phyloP scores from a whole-genome alignment of 1,284 basidiomycete species.

The Vanrija humicola region DNA sequence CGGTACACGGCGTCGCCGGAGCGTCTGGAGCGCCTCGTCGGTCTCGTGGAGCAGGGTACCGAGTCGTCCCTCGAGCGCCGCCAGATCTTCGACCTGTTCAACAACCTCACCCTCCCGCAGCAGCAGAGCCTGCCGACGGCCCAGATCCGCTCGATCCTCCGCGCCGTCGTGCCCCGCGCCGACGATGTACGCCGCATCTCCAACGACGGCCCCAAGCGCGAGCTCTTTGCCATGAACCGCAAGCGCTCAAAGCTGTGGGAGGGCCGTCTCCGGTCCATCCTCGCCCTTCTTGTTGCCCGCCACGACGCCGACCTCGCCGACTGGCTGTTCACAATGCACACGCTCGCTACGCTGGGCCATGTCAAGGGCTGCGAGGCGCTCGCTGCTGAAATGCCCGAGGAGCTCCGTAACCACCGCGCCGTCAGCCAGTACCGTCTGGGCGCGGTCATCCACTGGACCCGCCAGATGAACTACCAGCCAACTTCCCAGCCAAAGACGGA shows the following conservation, averaged over 20 bases:
- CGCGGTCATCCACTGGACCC: slow-evolving; percentile 7
- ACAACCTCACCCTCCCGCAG: slow-evolving; percentile 1
- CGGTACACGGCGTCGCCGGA: background rate
- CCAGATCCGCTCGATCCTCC: slow-evolving; percentile 7
- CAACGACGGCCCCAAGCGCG: background rate
- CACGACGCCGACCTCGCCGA: slow-evolving; percentile 4
- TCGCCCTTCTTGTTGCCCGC: slow-evolving; percentile 6
- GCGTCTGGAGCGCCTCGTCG: background rate
- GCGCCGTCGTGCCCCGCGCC: slow-evolving; percentile 10
- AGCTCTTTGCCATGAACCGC: background rate
- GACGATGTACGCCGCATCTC: slow-evolving; percentile 5
- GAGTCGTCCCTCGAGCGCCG: background rate
- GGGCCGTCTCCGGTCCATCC: slow-evolving; percentile 8
- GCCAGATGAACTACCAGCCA: background rate
- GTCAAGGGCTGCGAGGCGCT: slow-evolving; percentile 7
- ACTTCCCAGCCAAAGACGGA: background rate
- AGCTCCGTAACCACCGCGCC: background rate
- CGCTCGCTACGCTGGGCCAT: slow-evolving; percentile 7
- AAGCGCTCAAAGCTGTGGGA: slow-evolving; percentile 2
- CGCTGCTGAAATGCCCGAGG: slow-evolving; percentile 2
- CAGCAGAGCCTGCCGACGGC: slow-evolving; percentile 2
- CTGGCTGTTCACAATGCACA: slow-evolving; percentile 13
- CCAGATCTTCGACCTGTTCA: background rate
- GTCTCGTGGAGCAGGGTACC: background rate
- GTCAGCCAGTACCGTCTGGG: slow-evolving; percentile 10